Conservation (phyloP, 2,329 filamentous ascomycete genomes). For the Endocalyx cinctus region DNA sequence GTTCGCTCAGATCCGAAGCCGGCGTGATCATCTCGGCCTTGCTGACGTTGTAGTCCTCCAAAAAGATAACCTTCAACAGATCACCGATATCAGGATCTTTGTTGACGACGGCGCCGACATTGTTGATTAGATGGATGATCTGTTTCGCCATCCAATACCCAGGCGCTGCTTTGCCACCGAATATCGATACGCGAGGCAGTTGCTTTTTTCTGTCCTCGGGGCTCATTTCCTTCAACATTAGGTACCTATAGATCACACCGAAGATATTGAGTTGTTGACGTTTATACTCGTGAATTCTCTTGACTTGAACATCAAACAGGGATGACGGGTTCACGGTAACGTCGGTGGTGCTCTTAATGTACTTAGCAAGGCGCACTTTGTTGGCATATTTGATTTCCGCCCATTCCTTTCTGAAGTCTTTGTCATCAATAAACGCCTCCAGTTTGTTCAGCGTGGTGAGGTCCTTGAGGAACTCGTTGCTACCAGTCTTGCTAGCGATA, state of each 20-base stretch:
- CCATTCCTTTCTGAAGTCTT: conserved; percentile 90
- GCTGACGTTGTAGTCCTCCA: conserved; percentile 98
- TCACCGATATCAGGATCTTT: conserved; percentile 89
- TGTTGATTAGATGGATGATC: conserved; percentile 94
- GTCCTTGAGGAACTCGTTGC: conserved; percentile 83
- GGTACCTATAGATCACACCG: conserved; percentile 91
- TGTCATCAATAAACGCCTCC: conserved; percentile 78
- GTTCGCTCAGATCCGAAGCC: conserved; percentile 93
- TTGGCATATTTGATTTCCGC: conserved; percentile 94
- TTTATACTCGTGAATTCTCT: conserved; percentile 99
- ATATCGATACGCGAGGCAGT: conserved; percentile 85
- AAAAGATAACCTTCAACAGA: conserved; percentile 91
- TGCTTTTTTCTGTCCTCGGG: conserved; percentile 82
- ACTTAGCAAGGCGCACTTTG: conserved; percentile 86
- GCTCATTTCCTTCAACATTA: conserved; percentile 80
- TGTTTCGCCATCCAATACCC: conserved; percentile 99
- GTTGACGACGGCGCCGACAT: conserved; percentile 85
- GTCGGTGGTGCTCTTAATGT: conserved; percentile 78
- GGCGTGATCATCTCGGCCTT: conserved; percentile 97
- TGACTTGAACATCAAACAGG: conserved; percentile 96
- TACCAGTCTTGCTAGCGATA: conserved; percentile 83
- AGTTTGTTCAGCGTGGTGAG: conserved; percentile 81
- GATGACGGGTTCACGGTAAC: conserved; percentile 81
- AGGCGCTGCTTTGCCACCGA: conserved; percentile 94
- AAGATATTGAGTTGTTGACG: conserved; percentile 99